Conservation (phyloP, 164 flowering plant species). For the Tetrastigma voinierianum region DNA sequence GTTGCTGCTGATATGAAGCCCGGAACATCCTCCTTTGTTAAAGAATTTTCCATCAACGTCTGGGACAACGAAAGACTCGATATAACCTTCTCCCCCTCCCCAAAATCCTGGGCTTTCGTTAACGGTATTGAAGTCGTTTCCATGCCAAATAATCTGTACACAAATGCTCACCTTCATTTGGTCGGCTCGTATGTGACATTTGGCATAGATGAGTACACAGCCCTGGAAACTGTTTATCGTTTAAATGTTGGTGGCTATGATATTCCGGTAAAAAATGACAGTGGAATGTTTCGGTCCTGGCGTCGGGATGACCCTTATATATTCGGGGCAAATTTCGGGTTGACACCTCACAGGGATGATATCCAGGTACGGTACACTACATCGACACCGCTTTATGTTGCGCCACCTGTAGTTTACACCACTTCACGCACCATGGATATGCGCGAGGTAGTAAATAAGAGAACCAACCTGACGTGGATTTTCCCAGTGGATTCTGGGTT, state of each 20-base stretch:
- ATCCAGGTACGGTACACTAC: background rate
- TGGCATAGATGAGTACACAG: constrained; percentile 12
- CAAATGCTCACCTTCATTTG: background rate
- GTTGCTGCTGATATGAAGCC: background rate
- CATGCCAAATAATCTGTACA: constrained; percentile 30
- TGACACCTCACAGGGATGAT: background rate
- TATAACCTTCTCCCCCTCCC: constrained; percentile 29
- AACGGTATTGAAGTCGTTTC: constrained; percentile 49
- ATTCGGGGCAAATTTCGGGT: background rate
- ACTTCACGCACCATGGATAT: constrained; percentile 20
- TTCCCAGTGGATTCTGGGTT: constrained; percentile 36
- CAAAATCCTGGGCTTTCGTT: constrained; percentile 25
- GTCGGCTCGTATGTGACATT: no score
- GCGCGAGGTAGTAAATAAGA: background rate
- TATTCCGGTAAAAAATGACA: constrained; percentile 1
- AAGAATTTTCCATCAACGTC: constrained; percentile 26
- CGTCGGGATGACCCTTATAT: constrained; percentile 5
- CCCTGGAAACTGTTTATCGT: constrained; percentile 30
- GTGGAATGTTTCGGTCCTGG: constrained; percentile 26
- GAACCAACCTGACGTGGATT: constrained; percentile 30
- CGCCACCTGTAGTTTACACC: constrained; percentile 23
- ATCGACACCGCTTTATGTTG: constrained; percentile 15
- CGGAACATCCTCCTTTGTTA: background rate
- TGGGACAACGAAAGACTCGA: constrained; percentile 5
- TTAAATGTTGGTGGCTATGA: constrained; percentile 25